Evolutionary conservation across 2,329 filamentous ascomycete species (phyloP).

Genomic region (Myotisia sp.): DNA sequence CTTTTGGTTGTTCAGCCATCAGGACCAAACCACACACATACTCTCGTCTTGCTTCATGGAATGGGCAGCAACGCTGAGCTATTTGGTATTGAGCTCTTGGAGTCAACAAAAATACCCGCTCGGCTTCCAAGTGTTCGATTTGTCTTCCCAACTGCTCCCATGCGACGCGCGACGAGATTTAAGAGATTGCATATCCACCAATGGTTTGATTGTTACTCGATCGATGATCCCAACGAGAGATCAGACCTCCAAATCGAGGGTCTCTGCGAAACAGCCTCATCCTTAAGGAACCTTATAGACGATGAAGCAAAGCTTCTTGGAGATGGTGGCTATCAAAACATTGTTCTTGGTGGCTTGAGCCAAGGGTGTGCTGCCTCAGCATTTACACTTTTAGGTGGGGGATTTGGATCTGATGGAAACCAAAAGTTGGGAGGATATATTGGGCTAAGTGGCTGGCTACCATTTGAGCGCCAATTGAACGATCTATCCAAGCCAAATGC

Average conservation of each 20-base stretch:
- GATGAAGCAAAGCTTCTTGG: conserved; percentile 19
- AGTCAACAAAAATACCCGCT: conserved; percentile 6
- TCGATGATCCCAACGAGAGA: conserved; percentile 29
- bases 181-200: conserved; percentile 33
- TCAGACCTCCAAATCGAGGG: conserved; percentile 34
- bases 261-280: conserved; percentile 28
- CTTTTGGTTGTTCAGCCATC: background rate
- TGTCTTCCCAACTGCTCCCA: conserved; percentile 38
- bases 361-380: conserved; percentile 39
- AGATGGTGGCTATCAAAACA: conserved; percentile 23
- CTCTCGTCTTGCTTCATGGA: conserved; percentile 38
- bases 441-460: conserved; percentile 36
- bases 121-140: conserved; percentile 27
- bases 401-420: background rate
- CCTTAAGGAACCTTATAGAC: conserved; percentile 23
- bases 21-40: conserved; percentile 24
- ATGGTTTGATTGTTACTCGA: conserved; percentile 39
- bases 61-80: conserved; percentile 22
- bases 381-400: conserved; percentile 24
- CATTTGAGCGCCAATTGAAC: conserved; percentile 19
- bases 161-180: conserved; percentile 32
- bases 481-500: background rate
- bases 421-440: conserved; percentile 29
- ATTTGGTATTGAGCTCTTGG: conserved; percentile 4
- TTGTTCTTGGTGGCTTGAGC: conserved; percentile 40